Base-by-base conservation (phyloP, 306 rosid genomes). In the Rubus idaeus region DNA sequence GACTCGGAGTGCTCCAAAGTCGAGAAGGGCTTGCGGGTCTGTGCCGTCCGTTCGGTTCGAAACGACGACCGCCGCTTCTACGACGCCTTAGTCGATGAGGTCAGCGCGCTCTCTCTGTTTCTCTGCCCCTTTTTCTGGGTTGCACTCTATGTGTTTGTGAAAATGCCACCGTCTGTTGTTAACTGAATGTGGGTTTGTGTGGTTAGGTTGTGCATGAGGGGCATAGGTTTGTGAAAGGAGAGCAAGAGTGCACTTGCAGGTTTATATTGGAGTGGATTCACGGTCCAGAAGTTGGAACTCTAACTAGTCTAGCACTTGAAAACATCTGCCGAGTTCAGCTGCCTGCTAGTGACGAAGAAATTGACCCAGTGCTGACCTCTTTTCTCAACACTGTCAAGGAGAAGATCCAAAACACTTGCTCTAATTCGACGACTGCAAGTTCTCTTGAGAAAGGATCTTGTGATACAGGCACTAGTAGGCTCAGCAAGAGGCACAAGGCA, bases 171-270 rank as follows among this genome's bases (percentile, higher is more conserved):
- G 23, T 53, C 35, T 55, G 60, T 30, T 30, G 6, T 14, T 14
- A 45, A 45, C 9, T 12, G 8, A 20, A 13, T 14, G 21, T 51
- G 62, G 12, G 23, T 30, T 70, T 10, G 9, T 18, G 11, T 39
- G 30, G 2, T 51, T 71, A 94, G 98, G 96, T 94, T 72, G 70
- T 63, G 78, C 64, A 53, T 42, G 51, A 13, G 6, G 68, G 78
- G 18, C 98, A 91, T 84, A 74, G 87, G 66, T 70, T 40, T 69
- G 39, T 26, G 53, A 41, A 21, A 6, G 91, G 84, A 76, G 84
- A 90, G 68, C 94, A 88, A 55, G 83, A 69, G 71, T 91, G 96
- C 80, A 39, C 4, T n/a, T 91, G 97, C 77, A 71, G 42, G 58
- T 90, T 85, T 79, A 16, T 77, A 57, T 85, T 91, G 51, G 44